Base-by-base conservation (phyloP, 345 rosid species). In the Populus nigra region DNA sequence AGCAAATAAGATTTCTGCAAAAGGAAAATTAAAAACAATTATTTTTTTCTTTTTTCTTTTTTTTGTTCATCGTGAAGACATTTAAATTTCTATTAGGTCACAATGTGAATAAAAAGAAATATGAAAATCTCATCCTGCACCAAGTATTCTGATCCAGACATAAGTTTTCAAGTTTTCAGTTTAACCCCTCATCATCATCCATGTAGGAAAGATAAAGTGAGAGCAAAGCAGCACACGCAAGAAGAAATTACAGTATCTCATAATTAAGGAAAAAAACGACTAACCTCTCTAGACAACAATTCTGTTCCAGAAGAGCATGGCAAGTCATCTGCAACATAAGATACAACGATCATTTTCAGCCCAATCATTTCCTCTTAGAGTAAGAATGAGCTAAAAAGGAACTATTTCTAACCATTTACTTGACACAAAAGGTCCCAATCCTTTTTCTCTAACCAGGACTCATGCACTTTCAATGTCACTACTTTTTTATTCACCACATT, bases 281-380 rank as follows among this genome's bases (percentile, higher is more conserved):
- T 36, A 36, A 89, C 92, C 92, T 84, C 81, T 57, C 78, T 72
- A 16, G 84, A 69, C 22, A 78, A 68, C 71, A 74, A 78, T 73
- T 79, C 85, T 7, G 69, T 71, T 72, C 83, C 83, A 18, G 88
- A 85, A 27, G 86, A 81, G 81, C 79, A 86, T 11, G 88, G 85
- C 83, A 88, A 78, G 74, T 55, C 75, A 36, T 83, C 91, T 89
- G 87, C 88, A 82, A 73, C 49, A 75, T 74, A 71, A 22, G 65
- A 23, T 23, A 62, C 36, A 71, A 41, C 57, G 4, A 67, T 39
- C 25, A 68, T 50, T 38, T 61, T n/a, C 55, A 45, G 49, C 27
- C 38, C 16, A 22, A 39, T 22, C 6, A 38, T 66, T 57, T 69
- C n/a, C 29, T 47, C 10, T 35, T 16, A 8, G 29, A 55, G 16